These are phyloP conservation scores for Monilinia laxa DNA, from an alignment of 2,329 filamentous ascomycete species.

Conservation along the genomic window DNA sequence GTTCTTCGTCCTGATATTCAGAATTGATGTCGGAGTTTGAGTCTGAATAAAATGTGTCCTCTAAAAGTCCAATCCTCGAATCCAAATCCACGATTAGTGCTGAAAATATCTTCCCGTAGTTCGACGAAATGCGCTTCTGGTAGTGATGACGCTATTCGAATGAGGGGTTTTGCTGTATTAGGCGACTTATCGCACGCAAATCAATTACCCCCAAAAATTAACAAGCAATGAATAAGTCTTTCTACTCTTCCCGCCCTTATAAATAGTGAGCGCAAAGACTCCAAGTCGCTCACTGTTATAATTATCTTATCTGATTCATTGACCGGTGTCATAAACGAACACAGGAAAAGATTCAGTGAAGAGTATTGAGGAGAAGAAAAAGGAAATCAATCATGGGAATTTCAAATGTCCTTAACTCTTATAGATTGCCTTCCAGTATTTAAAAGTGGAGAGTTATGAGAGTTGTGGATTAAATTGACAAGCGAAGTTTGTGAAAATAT, in stretches of 20 bases:
- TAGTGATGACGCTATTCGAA: not conserved
- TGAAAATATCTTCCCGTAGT: not conserved
- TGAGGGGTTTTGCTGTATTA: not conserved
- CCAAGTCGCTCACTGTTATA: conserved; percentile 40
- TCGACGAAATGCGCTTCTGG: not conserved
- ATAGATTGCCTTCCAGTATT: conserved; percentile 4
- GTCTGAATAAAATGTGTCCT: conserved; percentile 34
- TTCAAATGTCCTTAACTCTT: conserved; percentile 16
- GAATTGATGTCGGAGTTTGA: conserved; percentile 20
- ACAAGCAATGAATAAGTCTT: conserved; percentile 35
- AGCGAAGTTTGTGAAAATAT: conserved; percentile 2
- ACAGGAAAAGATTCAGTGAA: not conserved
- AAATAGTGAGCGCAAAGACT: conserved; percentile 41
- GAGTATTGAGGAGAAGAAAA: not conserved
- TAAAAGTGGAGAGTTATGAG: conserved; percentile 10
- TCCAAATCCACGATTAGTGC: conserved; percentile 18
- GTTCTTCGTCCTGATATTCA: conserved; percentile 16
- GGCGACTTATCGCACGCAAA: not conserved
- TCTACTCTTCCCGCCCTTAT: conserved; percentile 31
- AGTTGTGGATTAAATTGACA: not conserved
- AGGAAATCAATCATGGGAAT: conserved; percentile 7
- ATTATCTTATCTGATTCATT: conserved; percentile 20
- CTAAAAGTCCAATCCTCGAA: conserved; percentile 33
- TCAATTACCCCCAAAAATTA: not conserved
- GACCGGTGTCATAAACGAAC: not conserved